A percentile compares a stretch with the other conserved stretches of the same genome.
Evolutionary conservation across 352 stramenopile genomes (phyloP).

Genomic region (Globisporangium cystogenes): DNA sequence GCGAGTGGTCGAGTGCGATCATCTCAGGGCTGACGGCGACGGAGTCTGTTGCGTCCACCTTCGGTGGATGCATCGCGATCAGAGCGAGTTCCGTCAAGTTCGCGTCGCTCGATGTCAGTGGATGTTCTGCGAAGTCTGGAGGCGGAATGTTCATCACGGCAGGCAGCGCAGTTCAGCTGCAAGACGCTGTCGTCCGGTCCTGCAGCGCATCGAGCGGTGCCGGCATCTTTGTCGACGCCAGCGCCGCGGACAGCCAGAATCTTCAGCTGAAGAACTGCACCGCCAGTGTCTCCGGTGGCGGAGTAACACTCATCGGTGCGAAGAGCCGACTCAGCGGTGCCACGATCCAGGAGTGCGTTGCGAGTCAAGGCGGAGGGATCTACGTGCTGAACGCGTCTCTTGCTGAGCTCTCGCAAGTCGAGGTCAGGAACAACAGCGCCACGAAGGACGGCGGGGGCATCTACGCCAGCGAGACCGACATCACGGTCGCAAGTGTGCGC

Average conservation of each 20-base stretch:
- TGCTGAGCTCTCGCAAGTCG: constrained; percentile 10
- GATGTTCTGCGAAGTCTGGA: constrained; percentile 18
- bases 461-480: constrained; percentile 1
- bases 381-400: background rate
- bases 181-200: constrained; percentile 2
- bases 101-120: background rate
- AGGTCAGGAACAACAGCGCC: constrained; percentile 14
- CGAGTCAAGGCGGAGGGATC: constrained; percentile 22
- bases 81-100: constrained; percentile 8
- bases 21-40: constrained; percentile 15
- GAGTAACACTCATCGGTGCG: constrained; percentile 21
- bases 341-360: constrained; percentile 18
- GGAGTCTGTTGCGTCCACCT: constrained; percentile 11
- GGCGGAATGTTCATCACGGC: constrained; percentile 18
- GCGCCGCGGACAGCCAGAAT: constrained; percentile 11
- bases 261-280: constrained; percentile 7
- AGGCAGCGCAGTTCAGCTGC: constrained; percentile 16
- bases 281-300: constrained; percentile 19
- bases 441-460: constrained; percentile 24
- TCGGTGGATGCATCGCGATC: constrained; percentile 26
- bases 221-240: constrained; percentile 27
- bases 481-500: constrained; percentile 7
- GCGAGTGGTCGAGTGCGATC: constrained; percentile 12
- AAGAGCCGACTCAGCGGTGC: constrained; percentile 19
- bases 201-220: constrained; percentile 18